Percentiles rank a stretch among this genome's conserved stretches.
Evolutionary conservation across 1,284 basidiomycete genomes (phyloP).

Genomic region (Naganishia sp.): DNA sequence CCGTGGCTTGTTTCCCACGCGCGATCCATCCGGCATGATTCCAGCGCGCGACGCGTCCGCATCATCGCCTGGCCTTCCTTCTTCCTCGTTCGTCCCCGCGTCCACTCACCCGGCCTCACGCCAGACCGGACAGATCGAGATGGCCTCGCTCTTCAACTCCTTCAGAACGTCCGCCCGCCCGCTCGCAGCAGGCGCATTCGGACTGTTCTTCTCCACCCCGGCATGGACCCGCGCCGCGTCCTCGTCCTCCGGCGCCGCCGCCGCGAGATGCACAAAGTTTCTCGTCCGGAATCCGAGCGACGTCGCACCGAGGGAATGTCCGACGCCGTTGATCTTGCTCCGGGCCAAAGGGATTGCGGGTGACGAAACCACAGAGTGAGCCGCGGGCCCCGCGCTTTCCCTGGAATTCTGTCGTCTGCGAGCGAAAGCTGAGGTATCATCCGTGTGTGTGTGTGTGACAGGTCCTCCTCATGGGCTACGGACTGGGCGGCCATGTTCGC

Average conservation of each 20-base stretch:
- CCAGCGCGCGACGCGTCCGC: too few relatives aligned
- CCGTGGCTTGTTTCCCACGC: too few relatives aligned
- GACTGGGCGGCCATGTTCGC: constrained; percentile 59
- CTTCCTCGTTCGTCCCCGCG: too few relatives aligned
- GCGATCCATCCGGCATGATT: too few relatives aligned
- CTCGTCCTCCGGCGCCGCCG: constrained; percentile 8
- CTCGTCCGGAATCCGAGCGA: constrained; percentile 41
- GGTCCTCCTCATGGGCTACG: constrained; percentile 37
- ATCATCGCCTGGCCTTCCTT: too few relatives aligned
- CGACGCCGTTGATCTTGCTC: constrained; percentile 46
- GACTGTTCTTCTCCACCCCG: constrained; percentile 32
- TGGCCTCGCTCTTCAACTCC: constrained; percentile 23
- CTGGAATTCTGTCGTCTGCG: not conserved
- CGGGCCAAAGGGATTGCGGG: constrained; percentile 38
- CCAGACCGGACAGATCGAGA: not conserved
- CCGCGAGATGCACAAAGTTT: constrained; percentile 41
- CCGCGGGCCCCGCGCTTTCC: not conserved
- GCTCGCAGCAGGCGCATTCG: constrained; percentile 30
- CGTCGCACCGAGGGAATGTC: constrained; percentile 43
- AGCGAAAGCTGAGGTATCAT: constrained; percentile 6
- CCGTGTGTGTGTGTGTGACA: constrained; percentile 21
- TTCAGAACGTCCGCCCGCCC: constrained; percentile 29
- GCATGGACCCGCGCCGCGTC: constrained; percentile 30
- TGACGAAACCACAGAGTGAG: constrained; percentile 29
- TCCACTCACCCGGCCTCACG: too few relatives aligned